Evolutionary conservation across 2,329 filamentous ascomycete genomes (phyloP).

Genomic region (Talaromyces sp.): DNA sequence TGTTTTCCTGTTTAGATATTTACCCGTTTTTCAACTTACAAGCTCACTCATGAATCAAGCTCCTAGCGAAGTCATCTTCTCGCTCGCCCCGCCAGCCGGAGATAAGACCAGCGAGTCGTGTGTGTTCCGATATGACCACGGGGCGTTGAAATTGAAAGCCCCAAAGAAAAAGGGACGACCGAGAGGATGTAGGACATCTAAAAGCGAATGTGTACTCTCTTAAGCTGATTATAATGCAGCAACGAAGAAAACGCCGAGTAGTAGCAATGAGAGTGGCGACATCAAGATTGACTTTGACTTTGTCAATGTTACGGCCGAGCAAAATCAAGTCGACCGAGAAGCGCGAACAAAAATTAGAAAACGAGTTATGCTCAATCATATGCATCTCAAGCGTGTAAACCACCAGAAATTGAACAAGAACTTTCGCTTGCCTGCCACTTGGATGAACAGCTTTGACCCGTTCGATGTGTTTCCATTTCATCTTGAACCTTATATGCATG

Average conservation of each 20-base stretch:
- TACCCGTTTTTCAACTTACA: neutral
- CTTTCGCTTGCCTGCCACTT: neutral
- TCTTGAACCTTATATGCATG: slow-evolving; percentile 7
- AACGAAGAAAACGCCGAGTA: neutral
- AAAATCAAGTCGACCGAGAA: neutral
- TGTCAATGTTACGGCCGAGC: neutral
- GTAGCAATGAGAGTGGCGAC: neutral
- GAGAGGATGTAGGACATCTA: neutral
- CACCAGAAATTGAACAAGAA: neutral
- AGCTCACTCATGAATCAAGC: neutral
- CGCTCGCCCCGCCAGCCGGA: neutral
- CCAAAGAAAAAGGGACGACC: slow-evolving; percentile 1
- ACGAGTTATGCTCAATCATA: slow-evolving; percentile 4
- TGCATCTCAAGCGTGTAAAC: neutral
- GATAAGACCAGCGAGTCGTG: neutral
- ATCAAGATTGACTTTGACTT: neutral
- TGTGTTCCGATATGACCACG: slow-evolving; percentile 4
- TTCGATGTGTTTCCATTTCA: slow-evolving; percentile 7
- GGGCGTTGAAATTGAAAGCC: neutral
- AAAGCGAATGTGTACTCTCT: too few relatives aligned
- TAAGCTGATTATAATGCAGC: neutral
- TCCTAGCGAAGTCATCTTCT: slow-evolving; percentile 4
- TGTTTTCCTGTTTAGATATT: neutral
- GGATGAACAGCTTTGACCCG: slow-evolving; percentile 1
- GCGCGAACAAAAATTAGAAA: slow-evolving; percentile 2